Evolutionary conservation across 768 basidiomycete genomes (phyloP).

Genomic region (Trametes cubensis): DNA sequence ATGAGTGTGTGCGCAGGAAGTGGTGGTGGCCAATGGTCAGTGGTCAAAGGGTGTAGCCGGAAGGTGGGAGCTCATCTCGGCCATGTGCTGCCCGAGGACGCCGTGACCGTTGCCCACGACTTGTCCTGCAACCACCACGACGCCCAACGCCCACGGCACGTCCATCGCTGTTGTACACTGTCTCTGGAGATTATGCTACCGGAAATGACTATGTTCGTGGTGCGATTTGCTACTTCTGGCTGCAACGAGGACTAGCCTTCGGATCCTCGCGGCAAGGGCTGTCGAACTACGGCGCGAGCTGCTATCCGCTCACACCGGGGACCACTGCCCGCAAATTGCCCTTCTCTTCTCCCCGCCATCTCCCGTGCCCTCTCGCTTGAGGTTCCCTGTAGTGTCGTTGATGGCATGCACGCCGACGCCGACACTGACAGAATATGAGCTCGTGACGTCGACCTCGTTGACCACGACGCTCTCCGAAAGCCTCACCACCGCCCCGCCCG

Average conservation of each 20-base stretch:
- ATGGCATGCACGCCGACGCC: conserved; percentile 47
- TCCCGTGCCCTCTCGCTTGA: background rate
- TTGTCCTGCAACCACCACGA: conserved; percentile 2
- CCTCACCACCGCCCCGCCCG: conserved; percentile 35
- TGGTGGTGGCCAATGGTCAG: background rate
- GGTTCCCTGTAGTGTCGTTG: conserved; percentile 9
- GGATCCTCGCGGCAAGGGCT: conserved; percentile 9
- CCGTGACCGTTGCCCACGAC: background rate
- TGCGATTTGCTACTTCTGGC: background rate
- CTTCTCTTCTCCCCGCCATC: conserved; percentile 9
- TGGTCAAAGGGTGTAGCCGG: background rate
- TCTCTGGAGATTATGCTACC: background rate
- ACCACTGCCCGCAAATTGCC: conserved; percentile 8
- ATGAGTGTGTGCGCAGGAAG: too few relatives aligned
- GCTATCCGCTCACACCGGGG: conserved; percentile 7
- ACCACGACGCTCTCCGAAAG: conserved; percentile 43
- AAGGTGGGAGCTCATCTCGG: too few relatives aligned
- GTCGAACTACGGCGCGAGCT: conserved; percentile 6
- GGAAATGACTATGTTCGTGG: background rate
- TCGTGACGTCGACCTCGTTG: conserved; percentile 38
- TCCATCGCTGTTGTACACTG: background rate
- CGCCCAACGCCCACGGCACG: background rate
- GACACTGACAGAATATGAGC: conserved; percentile 46
- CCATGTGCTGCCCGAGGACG: background rate
- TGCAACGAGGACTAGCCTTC: conserved; percentile 16